Conservation (phyloP, 1,284 basidiomycete genomes). For the Mycosarcoma mackinlayi region DNA sequence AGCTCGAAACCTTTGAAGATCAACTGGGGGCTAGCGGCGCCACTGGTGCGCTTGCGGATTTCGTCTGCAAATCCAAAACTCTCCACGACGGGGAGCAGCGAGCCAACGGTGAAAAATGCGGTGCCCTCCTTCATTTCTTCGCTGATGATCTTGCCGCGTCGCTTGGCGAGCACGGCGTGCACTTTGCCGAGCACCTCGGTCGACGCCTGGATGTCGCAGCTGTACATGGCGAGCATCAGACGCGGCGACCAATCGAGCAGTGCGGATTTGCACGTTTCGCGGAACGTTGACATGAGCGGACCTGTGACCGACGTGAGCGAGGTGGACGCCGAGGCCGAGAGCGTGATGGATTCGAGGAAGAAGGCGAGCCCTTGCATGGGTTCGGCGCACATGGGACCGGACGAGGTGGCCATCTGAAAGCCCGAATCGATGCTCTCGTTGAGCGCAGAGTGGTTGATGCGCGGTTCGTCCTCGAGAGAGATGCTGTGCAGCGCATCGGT, state of each 20-base stretch:
- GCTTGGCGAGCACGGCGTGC: conserved; percentile 90
- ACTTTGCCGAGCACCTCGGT: conserved; percentile 98
- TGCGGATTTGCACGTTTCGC: conserved; percentile 87
- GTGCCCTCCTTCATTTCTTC: conserved; percentile 99
- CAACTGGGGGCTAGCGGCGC: conserved; percentile 94
- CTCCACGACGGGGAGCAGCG: conserved; percentile 93
- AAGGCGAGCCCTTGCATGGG: conserved; percentile 93
- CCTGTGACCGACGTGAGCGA: conserved; percentile 81
- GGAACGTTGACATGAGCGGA: conserved; percentile 86
- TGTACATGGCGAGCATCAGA: conserved; percentile 97
- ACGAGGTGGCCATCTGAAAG: conserved; percentile 92
- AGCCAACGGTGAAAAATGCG: conserved; percentile 89
- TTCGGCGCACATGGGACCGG: conserved; percentile 94
- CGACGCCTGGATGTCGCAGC: conserved; percentile 97
- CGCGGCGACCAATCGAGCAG: conserved; percentile 97
- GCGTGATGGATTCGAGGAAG: conserved; percentile 79
- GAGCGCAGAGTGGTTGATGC: conserved; percentile 38
- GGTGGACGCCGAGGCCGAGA: conserved; percentile 68
- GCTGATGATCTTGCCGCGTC: conserved; percentile 88
- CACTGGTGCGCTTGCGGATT: conserved; percentile 93
- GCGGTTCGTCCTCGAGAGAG: conserved; percentile 14
- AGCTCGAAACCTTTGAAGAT: conserved; percentile 83
- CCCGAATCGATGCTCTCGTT: conserved; percentile 80
- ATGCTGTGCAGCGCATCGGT: conserved; percentile 30
- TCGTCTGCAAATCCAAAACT: conserved; percentile 98